These are phyloP conservation scores for Metarhizium robertsii DNA, from an alignment of 2,329 filamentous ascomycete species.

Conservation along the genomic window DNA sequence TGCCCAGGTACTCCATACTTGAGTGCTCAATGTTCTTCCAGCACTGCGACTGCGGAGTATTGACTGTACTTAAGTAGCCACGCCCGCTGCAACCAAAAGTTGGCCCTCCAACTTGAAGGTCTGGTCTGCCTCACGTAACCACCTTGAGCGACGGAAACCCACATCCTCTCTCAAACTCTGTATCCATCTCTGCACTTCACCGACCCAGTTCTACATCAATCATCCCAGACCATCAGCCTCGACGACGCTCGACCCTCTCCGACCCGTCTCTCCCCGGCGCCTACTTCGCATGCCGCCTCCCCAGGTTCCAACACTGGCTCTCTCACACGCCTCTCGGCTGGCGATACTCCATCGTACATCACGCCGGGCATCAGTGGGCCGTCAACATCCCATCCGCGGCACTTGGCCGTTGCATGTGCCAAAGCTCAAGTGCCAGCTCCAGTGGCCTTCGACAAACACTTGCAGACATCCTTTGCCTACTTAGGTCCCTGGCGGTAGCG, in stretches of 20 bases:
- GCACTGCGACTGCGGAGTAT: too few relatives aligned
- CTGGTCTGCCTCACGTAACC: conserved; percentile 5
- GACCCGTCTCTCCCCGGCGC: background rate
- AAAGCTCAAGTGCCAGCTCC: background rate
- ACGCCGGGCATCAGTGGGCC: conserved; percentile 4
- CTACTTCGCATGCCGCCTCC: conserved; percentile 3
- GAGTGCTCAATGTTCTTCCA: too few relatives aligned
- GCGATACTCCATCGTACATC: conserved; percentile 2
- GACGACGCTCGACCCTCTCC: background rate
- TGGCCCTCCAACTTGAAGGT: background rate
- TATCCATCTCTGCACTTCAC: background rate
- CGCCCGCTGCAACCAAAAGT: background rate
- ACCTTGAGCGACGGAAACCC: background rate
- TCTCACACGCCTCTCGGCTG: conserved; percentile 5
- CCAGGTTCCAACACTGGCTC: conserved; percentile 1
- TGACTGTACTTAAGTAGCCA: background rate
- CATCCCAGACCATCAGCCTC: background rate
- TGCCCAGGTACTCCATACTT: background rate
- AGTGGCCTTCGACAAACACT: background rate
- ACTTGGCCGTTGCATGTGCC: background rate
- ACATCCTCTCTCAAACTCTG: background rate
- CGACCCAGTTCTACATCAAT: background rate
- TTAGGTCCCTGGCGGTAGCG: conserved; percentile 5
- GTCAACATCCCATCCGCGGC: background rate
- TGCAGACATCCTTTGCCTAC: background rate